Evolutionary conservation across 495 filamentous ascomycete species (phyloP), one percentile per base, ranked within the genome.

Genomic region (Aspergillus biplanus): DNA sequence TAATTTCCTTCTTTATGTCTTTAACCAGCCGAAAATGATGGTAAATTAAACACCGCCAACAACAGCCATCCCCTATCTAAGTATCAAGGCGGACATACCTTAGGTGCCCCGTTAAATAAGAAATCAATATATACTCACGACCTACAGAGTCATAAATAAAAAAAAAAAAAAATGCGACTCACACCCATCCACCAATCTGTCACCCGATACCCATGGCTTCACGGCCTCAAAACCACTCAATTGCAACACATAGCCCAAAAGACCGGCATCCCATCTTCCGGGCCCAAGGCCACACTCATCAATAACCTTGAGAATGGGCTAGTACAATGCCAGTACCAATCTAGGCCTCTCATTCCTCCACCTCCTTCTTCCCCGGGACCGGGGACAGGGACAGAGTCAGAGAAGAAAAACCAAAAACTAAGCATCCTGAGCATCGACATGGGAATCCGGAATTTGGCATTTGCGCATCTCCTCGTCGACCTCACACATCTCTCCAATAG

Each of bases 361-460:
- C 39, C 37, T 39, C 37, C 13, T 13, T 39, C 37, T 13, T 39
- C 37, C 37, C 13, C 39, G 11, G 13, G 6, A 32, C 21, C 11
- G 27, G 6, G 46, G 44, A 61, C 9, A 27, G 16, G 31, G 37
- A 27, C 15, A 16, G 21, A 21, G 54, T 27, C 62, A 31, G 3
- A 21, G 33, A 56, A 18, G 46, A 8, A n/a, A n/a, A 16, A 6
- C 31, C 35, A 56, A 39, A 42, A 8, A 6, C n/a, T 66, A 62
- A 80, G 82, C 33, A 84, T 98, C 53, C 71, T 97, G 27, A 92
- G 91, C 71, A 89, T 95, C 67, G 92, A 97, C 75, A 87, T 97
- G 84, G 92, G 93, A 48, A 88, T 97, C 68, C 85, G 86, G 47
- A 96, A 95, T 75, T 78, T 97, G 15, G 93, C 92, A 13, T 92